phyloP scores from a whole-genome alignment of 352 stramenopile genomes.

The Lagenidium giganteum region DNA sequence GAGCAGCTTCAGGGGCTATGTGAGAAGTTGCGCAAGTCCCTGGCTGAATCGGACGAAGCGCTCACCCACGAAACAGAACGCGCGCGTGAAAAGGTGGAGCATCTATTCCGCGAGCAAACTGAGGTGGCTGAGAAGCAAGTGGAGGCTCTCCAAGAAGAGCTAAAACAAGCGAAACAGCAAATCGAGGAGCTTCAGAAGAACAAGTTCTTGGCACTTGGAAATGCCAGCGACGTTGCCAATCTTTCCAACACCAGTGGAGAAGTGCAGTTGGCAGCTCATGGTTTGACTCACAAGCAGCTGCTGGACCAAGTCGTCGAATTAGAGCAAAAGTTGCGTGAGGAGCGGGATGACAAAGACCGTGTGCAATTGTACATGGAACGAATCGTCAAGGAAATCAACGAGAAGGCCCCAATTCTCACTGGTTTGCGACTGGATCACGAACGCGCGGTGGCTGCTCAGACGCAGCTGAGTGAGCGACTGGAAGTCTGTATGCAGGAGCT shows the following conservation, averaged over 20 bases:
- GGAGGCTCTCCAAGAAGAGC: slow-evolving; percentile 35
- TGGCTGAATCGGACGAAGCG: slow-evolving; percentile 49
- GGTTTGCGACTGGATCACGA: slow-evolving; percentile 87
- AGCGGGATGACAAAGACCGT: slow-evolving; percentile 75
- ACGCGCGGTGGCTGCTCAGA: slow-evolving; percentile 74
- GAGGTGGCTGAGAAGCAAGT: slow-evolving; percentile 43
- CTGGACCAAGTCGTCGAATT: slow-evolving; percentile 82
- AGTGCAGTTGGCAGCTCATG: slow-evolving; percentile 48
- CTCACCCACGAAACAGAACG: slow-evolving; percentile 47
- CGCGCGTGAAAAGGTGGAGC: slow-evolving; percentile 48
- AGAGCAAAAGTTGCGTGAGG: slow-evolving; percentile 71
- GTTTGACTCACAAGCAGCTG: slow-evolving; percentile 79
- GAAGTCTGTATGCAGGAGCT: slow-evolving; percentile 55
- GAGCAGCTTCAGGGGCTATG: slow-evolving; percentile 42
- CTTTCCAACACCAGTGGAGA: slow-evolving; percentile 48
- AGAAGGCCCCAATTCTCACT: slow-evolving; percentile 86
- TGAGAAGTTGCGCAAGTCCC: slow-evolving; percentile 38
- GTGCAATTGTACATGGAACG: slow-evolving; percentile 85
- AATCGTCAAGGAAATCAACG: slow-evolving; percentile 88
- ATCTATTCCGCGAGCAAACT: slow-evolving; percentile 55
- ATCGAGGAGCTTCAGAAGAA: slow-evolving; percentile 47
- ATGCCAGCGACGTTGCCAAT: slow-evolving; percentile 35
- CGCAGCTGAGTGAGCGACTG: slow-evolving; percentile 56
- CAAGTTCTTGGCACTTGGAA: slow-evolving; percentile 39
- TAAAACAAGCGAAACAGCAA: slow-evolving; percentile 33